Evolutionary conservation across 768 basidiomycete species (phyloP).

Genomic region (Pleurotus salmoneostramineus): DNA sequence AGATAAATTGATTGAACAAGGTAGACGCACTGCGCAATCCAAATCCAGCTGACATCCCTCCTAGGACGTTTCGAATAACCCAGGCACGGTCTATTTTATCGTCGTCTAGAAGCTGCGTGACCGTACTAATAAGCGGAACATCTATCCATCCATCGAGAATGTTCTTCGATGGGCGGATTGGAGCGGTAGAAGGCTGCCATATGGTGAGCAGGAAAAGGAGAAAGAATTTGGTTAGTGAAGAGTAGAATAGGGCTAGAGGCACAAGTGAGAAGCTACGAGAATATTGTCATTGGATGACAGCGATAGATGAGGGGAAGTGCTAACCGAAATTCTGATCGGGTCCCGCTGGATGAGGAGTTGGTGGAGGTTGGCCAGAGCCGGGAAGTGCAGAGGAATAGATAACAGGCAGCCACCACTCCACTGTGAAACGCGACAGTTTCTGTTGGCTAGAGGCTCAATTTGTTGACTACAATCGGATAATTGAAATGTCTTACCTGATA

Average conservation of each 20-base stretch:
- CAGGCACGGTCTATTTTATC: conserved; percentile 77
- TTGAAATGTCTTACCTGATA: conserved; percentile 42
- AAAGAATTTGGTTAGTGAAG: conserved; percentile 81
- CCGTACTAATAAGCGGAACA: conserved; percentile 30
- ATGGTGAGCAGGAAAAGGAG: conserved; percentile 79
- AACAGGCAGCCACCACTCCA: conserved; percentile 59
- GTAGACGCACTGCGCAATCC: conserved; percentile 64
- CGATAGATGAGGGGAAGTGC: conserved; percentile 4
- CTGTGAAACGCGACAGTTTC: conserved; percentile 76
- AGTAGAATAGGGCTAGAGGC: conserved; percentile 77
- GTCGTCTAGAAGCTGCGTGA: conserved; percentile 61
- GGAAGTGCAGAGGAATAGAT: conserved; percentile 40
- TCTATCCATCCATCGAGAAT: conserved; percentile 13
- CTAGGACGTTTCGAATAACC: conserved; percentile 79
- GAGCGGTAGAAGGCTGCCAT: conserved; percentile 54
- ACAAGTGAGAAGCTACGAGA: conserved; percentile 60
- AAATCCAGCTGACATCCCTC: conserved; percentile 86
- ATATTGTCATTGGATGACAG: neutral
- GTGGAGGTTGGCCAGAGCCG: conserved; percentile 14
- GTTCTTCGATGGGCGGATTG: neutral
- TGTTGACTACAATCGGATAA: neutral
- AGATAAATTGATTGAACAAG: neutral
- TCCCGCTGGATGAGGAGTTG: conserved; percentile 34
- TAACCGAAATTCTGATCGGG: conserved; percentile 62
- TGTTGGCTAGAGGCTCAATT: conserved; percentile 20